Evolutionary conservation across 192 early-diverging fungal species (phyloP).

Genomic region (Coemansia sp.): DNA sequence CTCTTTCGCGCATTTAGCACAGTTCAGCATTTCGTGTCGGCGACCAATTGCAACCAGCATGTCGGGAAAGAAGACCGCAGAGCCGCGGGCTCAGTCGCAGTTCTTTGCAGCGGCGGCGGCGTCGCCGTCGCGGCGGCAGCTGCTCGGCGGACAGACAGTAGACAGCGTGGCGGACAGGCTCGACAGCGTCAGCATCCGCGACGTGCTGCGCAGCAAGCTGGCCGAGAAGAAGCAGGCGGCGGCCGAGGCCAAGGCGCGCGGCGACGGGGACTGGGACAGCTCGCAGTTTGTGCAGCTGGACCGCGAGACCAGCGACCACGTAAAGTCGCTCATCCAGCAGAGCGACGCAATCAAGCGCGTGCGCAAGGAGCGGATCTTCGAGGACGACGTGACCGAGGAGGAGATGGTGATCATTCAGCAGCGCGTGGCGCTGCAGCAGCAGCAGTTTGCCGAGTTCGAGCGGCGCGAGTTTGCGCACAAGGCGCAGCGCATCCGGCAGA

Average conservation of each 20-base stretch:
- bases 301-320: conserved; percentile 51
- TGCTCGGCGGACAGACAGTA: too few species aligned
- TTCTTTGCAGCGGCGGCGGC: conserved; percentile 31
- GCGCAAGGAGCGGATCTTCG: conserved; percentile 84
- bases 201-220: conserved; percentile 44
- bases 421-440: conserved; percentile 84
- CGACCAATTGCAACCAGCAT: conserved; percentile 10
- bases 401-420: conserved; percentile 89
- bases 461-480: conserved; percentile 75
- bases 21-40: not conserved
- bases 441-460: conserved; percentile 86
- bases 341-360: conserved; percentile 71
- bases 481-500: conserved; percentile 67
- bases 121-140: conserved; percentile 1
- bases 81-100: conserved; percentile 42
- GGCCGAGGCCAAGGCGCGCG: conserved; percentile 33
- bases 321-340: conserved; percentile 51
- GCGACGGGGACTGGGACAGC: conserved; percentile 46
- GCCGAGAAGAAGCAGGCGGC: conserved; percentile 16
- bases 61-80: conserved; percentile 34
- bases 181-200: conserved; percentile 36
- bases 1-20: not conserved
- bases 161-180: not conserved
- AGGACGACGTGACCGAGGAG: conserved; percentile 83
- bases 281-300: conserved; percentile 53